A percentile compares a stretch with the other conserved stretches of the same genome.
phyloP scores from a whole-genome alignment of 495 filamentous ascomycete genomes.

The Cercophora samala region DNA sequence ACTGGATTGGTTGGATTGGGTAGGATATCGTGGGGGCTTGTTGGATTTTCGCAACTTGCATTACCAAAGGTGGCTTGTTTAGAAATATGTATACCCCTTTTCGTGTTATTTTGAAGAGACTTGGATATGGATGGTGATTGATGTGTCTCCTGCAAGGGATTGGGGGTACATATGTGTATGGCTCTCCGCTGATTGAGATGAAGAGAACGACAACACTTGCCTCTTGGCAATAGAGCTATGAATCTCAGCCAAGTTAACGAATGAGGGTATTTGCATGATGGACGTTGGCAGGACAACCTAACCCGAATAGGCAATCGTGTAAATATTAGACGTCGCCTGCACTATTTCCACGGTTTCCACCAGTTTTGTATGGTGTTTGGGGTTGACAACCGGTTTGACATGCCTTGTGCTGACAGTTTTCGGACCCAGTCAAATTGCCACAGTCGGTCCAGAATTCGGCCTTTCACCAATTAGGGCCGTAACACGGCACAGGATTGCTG shows the following conservation, averaged over 20 bases:
- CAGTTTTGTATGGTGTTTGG: too few species aligned
- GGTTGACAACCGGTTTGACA: background rate
- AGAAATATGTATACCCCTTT: background rate
- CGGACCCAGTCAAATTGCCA: background rate
- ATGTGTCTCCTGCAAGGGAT: too few species aligned
- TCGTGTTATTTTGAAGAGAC: background rate
- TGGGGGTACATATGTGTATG: too few species aligned
- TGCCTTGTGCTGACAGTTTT: background rate
- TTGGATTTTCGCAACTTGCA: background rate
- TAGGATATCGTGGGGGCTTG: background rate
- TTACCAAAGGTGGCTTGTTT: too few species aligned
- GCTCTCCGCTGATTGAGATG: too few species aligned
- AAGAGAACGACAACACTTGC: too few species aligned
- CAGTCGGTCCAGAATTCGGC: background rate
- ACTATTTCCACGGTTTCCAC: background rate
- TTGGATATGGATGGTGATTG: too few species aligned
- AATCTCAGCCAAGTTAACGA: too few species aligned
- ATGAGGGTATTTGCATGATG: too few species aligned
- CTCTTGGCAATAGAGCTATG: too few species aligned
- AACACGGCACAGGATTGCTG: background rate
- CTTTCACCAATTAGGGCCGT: background rate
- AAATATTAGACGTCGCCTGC: background rate
- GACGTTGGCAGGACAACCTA: background rate
- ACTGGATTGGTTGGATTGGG: conserved; percentile 1
- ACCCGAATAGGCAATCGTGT: background rate